Conservation (phyloP, 148 eudicot genomes). For the Drosera capensis region DNA sequence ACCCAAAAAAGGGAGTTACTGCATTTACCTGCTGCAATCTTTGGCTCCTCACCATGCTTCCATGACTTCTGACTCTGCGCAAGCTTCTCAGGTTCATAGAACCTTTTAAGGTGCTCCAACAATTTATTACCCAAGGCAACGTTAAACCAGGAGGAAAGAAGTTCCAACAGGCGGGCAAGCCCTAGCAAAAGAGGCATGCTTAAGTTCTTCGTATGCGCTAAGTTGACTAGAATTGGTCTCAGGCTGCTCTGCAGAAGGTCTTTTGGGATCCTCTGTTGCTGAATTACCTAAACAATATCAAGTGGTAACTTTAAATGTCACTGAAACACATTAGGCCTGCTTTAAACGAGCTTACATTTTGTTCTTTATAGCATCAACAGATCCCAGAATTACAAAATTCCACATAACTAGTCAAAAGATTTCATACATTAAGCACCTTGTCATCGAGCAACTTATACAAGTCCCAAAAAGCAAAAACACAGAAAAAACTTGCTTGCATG, state of each 20-base stretch:
- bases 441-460: too few relatives aligned
- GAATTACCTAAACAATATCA: constrained; percentile 51
- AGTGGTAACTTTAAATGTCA: too few relatives aligned
- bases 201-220: constrained; percentile 90
- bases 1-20: constrained; percentile 1
- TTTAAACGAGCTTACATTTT: too few relatives aligned
- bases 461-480: too few relatives aligned
- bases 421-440: too few relatives aligned
- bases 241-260: constrained; percentile 97
- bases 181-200: constrained; percentile 97
- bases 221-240: constrained; percentile 84
- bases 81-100: constrained; percentile 95
- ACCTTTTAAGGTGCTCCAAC: constrained; percentile 92
- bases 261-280: constrained; percentile 96
- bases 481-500: too few relatives aligned
- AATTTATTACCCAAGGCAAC: constrained; percentile 85
- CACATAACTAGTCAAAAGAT: too few relatives aligned
- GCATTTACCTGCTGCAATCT: constrained; percentile 81
- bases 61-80: constrained; percentile 86
- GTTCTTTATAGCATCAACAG: too few relatives aligned
- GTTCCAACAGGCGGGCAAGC: constrained; percentile 91
- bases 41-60: constrained; percentile 98
- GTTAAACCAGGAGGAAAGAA: constrained; percentile 91
- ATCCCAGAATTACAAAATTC: too few relatives aligned
- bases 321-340: too few relatives aligned